A percentile compares a stretch with the other conserved stretches of the same genome.
phyloP scores from a whole-genome alignment of 305 asterid species.

The Fraxinus nigra region DNA sequence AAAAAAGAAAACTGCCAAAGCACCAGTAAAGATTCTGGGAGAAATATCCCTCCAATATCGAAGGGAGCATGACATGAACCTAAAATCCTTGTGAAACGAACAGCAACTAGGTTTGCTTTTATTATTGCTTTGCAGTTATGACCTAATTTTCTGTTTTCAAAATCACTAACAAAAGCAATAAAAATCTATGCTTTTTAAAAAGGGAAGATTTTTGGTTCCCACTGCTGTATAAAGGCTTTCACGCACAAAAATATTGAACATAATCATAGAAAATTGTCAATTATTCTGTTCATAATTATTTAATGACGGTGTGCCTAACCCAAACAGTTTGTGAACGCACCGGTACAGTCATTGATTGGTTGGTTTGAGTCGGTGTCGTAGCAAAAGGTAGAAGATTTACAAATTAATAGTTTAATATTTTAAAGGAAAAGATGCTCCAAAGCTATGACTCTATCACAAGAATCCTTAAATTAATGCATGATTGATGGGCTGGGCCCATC shows the following conservation, averaged over 20 bases:
- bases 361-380: conserved; percentile 8
- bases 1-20: too few species aligned
- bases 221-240: neutral
- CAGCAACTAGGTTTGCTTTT: neutral
- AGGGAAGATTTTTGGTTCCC: neutral
- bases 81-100: neutral
- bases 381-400: neutral
- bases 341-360: neutral
- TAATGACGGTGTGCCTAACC: neutral
- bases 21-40: too few species aligned
- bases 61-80: neutral
- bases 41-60: too few species aligned
- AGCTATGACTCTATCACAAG: neutral
- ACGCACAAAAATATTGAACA: neutral
- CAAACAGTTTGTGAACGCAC: neutral
- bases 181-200: neutral
- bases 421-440: neutral
- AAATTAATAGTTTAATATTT: neutral
- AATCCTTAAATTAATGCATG: conserved; percentile 23
- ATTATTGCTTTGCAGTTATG: neutral
- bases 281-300: neutral
- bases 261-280: neutral
- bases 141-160: neutral
- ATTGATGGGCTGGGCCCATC: conserved; percentile 29
- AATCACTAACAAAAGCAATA: neutral